Base-by-base conservation (phyloP, 108 stramenopile species). In the Schizochytrium sp. region DNA sequence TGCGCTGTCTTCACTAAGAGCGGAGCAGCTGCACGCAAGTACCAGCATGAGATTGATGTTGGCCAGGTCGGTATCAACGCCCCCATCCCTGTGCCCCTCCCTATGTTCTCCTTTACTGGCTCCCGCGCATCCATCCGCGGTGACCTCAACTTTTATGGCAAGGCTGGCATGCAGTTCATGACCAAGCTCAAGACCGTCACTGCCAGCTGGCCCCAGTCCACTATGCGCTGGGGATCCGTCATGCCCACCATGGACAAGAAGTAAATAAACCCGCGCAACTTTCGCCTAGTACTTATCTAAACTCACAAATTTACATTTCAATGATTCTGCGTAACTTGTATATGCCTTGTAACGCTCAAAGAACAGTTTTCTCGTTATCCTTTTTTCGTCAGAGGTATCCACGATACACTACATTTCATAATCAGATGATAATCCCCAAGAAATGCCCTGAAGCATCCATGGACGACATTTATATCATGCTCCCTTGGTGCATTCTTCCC, bases 21-120 rank as follows among this genome's bases (percentile, higher is more conserved):
- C 46, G 98, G 98, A 15, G 93, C 96, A 46, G 96, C 96, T 3
- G 98, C 97, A 2, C 93, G 97, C 38, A 97, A 96, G 83, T 98
- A 93, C 89, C 96, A 96, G 88, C 91, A 93, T 64, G 96, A 97
- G 72, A 93, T 98, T 57, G 93, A 97, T 91, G 97, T 96, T 28
- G 97, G 97, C 8, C 98, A 98, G 93, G 97, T 98, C 17, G 95
- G 94, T 10, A 91, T 96, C 88, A 95, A 96, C 92, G 96, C 97
- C 2, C 97, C 98, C 17, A 97, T 97, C 88, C 98, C 98, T 1
- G 98, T 98, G 7, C 98, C 98, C 0, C 89, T 98, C 13, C 97
- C 97, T 50, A 95, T 96, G 89, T 98, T 98, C 92, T 95, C 94
- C 42, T 98, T 98, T 91, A 98, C 98, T 2, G 98, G 98, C 8